Evolutionary conservation across 192 early-diverging fungal genomes (phyloP), one percentile per base, ranked within the genome.

Genomic region (Podila clonocystis): DNA sequence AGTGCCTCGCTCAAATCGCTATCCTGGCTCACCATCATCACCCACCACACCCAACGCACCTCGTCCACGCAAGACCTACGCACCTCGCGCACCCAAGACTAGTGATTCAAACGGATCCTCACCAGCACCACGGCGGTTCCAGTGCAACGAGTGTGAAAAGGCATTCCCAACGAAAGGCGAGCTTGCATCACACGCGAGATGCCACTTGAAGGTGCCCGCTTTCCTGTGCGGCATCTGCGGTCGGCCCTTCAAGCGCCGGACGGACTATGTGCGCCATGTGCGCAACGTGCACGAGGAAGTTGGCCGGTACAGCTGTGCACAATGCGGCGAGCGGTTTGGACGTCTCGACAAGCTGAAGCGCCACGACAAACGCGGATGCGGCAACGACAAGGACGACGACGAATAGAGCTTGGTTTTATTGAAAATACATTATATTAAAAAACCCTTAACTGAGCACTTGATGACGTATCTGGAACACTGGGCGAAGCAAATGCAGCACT

Each of bases 211-310:
- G 67, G 70, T 80, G 3, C 77, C 77, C 7, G 77, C 77, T 17
- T 80, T 80, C 49, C 29, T 80, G 41, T 80, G 77, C 50, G 70
- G 77, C 1, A 80, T 80, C 50, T 80, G 77, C 34, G 77, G 77
- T 20, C 70, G 77, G 3, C 77, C 77, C 9, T 80, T 80, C 62
- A 80, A 80, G 77, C 70, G 77, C 45, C 60, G 77, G 19, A 80
- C 77, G 34, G 77, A 80, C n/a, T 80, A 80, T 58, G 77, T 80
- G 50, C 77, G 77, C 5, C 77, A 80, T 36, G 77, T 80, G 13
- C 77, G 77, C n/a, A 80, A 80, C 26, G 77, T 80, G 15, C 77
- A 80, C n/a, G 77, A 80, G 70, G 77, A 80, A 38, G 77, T 80
- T 28, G 77, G 77, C 5, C 77, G 77, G 12, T 80, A 80, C 62